Conservation (phyloP, 805 yeast species). For the Starmera amethionina region DNA sequence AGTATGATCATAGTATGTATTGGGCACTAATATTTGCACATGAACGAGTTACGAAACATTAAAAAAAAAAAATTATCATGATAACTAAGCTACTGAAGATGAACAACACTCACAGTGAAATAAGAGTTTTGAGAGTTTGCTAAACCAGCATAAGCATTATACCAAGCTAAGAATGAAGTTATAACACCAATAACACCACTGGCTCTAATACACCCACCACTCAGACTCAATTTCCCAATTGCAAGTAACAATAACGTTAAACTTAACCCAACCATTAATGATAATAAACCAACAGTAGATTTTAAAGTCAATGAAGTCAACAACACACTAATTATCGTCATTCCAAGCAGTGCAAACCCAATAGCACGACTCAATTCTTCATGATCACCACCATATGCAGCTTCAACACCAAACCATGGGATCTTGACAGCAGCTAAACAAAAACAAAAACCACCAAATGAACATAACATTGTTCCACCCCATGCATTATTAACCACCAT, state of each 20-base stretch:
- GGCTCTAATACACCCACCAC: slow-evolving; percentile 28
- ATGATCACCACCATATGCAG: slow-evolving; percentile 25
- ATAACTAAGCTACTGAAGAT: slow-evolving; percentile 33
- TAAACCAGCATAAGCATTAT: slow-evolving; percentile 62
- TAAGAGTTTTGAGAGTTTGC: slow-evolving; percentile 59
- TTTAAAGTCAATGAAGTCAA: slow-evolving; percentile 36
- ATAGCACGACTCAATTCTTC: slow-evolving; percentile 34
- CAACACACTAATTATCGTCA: slow-evolving; percentile 45
- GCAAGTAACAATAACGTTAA: slow-evolving; percentile 38
- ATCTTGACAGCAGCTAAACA: slow-evolving; percentile 51
- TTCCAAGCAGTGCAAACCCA: slow-evolving; percentile 43
- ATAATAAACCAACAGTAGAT: slow-evolving; percentile 37
- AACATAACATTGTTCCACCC: slow-evolving; percentile 39
- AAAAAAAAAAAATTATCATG: slow-evolving; percentile 12
- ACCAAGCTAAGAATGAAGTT: slow-evolving; percentile 56
- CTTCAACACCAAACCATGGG: slow-evolving; percentile 41
- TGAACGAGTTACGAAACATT: no score
- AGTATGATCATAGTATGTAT: no score
- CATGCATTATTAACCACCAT: slow-evolving; percentile 53
- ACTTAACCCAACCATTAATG: slow-evolving; percentile 34
- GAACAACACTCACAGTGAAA: slow-evolving; percentile 23
- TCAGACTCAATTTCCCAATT: slow-evolving; percentile 33
- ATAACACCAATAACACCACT: slow-evolving; percentile 61
- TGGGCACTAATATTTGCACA: no score
- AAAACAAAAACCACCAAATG: slow-evolving; percentile 55